Evolutionary conservation across 2,329 filamentous ascomycete genomes (phyloP).

Genomic region (Biscogniauxia marginata): DNA sequence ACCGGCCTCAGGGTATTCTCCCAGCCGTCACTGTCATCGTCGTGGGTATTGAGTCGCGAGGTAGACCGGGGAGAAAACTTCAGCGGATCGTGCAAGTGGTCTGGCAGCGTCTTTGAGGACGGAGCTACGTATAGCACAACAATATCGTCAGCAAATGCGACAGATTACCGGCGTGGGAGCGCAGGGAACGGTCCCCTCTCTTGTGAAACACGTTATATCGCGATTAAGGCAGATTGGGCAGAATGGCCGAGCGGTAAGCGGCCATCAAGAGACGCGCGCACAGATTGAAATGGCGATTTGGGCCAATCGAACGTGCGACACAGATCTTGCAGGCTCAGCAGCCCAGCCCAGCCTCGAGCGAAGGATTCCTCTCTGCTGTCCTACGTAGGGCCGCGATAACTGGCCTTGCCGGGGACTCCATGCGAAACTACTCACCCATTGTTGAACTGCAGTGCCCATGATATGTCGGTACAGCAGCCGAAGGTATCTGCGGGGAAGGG

Average conservation of each 20-base stretch:
- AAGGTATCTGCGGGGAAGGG: slow-evolving; percentile 3
- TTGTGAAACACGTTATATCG: slow-evolving; percentile 30
- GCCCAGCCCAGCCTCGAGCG: not conserved
- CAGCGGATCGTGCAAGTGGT: slow-evolving; percentile 51
- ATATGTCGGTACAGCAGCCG: slow-evolving; percentile 16
- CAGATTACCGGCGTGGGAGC: slow-evolving; percentile 12
- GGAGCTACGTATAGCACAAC: slow-evolving; percentile 44
- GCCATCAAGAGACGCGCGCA: not conserved
- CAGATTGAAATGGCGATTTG: not conserved
- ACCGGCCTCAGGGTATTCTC: slow-evolving; percentile 51
- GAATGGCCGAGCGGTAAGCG: not conserved
- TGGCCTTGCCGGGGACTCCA: not conserved
- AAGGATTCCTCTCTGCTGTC: not conserved
- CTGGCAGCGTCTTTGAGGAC: slow-evolving; percentile 56
- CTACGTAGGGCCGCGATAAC: not conserved
- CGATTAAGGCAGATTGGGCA: not conserved
- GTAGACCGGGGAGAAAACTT: slow-evolving; percentile 52
- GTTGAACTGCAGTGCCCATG: slow-evolving; percentile 31
- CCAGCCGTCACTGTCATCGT: slow-evolving; percentile 48
- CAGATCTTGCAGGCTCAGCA: not conserved
- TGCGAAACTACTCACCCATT: slow-evolving; percentile 30
- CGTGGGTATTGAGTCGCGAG: slow-evolving; percentile 49
- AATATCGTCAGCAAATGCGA: slow-evolving; percentile 25
- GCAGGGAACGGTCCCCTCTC: slow-evolving; percentile 25
- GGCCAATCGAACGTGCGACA: not conserved